Evolutionary conservation across 768 basidiomycete genomes (phyloP).

Genomic region (Kwoniella sp.): DNA sequence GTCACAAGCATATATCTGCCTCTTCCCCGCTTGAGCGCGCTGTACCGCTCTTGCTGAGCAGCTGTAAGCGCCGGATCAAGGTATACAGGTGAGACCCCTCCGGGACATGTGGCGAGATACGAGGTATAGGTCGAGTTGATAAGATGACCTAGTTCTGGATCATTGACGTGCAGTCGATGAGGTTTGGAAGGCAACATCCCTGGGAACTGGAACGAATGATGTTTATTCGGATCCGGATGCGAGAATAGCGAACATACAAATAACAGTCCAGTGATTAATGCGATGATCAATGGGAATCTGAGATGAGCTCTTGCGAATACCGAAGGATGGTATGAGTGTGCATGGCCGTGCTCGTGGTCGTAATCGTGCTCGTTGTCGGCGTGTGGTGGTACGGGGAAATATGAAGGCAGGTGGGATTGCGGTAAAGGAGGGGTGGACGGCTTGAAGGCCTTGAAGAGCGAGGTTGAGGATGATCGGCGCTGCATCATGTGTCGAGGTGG

Average conservation of each 20-base stretch:
- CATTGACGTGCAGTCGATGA: constrained; percentile 1
- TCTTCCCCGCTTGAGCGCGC: not conserved
- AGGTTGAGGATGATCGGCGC: constrained; percentile 11
- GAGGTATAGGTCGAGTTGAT: constrained; percentile 7
- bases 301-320: not conserved
- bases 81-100: constrained; percentile 12
- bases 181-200: constrained; percentile 30
- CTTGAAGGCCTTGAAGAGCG: constrained; percentile 9
- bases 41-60: constrained; percentile 14
- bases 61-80: constrained; percentile 11
- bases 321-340: not conserved
- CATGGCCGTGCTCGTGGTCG: not conserved
- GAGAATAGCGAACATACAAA: constrained; percentile 23
- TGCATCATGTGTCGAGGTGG: no score
- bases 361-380: not conserved
- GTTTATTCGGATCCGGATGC: constrained; percentile 18
- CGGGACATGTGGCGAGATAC: constrained; percentile 2
- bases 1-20: constrained; percentile 43
- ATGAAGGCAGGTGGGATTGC: not conserved
- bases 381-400: not conserved
- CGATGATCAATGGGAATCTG: constrained; percentile 4
- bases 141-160: not conserved
- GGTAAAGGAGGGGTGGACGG: constrained; percentile 2
- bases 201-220: constrained; percentile 29
- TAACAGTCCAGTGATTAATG: constrained; percentile 2